Evolutionary conservation across 2,329 filamentous ascomycete genomes (phyloP).

Genomic region (Macroventuria anomochaeta): DNA sequence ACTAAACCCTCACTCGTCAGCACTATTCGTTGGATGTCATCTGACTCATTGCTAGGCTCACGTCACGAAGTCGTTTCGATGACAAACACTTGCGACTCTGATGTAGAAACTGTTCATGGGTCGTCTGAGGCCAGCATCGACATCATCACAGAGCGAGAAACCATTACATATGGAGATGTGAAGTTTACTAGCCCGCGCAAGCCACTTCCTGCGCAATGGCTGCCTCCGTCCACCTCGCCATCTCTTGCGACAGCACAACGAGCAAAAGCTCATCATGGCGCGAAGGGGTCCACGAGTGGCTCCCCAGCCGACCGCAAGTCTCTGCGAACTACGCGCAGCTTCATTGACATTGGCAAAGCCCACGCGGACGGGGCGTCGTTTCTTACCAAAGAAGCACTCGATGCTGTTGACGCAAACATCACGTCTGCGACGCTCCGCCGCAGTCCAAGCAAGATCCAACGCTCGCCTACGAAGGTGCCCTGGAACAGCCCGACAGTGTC

Average conservation of each 20-base stretch:
- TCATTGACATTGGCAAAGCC: slow-evolving; percentile 21
- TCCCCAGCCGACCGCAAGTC: slow-evolving; percentile 24
- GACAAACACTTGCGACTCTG: slow-evolving; percentile 6
- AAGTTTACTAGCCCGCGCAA: slow-evolving; percentile 31
- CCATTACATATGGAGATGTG: neutral
- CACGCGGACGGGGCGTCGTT: slow-evolving; percentile 26
- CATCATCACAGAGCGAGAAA: slow-evolving; percentile 1
- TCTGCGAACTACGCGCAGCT: slow-evolving; percentile 27
- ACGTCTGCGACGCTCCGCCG: slow-evolving; percentile 16
- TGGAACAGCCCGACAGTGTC: slow-evolving; percentile 30
- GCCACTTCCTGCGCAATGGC: slow-evolving; percentile 38
- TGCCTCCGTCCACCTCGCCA: slow-evolving; percentile 20
- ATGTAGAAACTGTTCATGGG: slow-evolving; percentile 15
- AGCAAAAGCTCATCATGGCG: slow-evolving; percentile 29
- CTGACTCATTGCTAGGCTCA: slow-evolving; percentile 24
- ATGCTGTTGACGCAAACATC: slow-evolving; percentile 30
- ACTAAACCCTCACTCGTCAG: neutral
- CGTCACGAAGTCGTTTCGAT: slow-evolving; percentile 4
- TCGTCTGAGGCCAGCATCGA: slow-evolving; percentile 4
- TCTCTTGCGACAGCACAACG: slow-evolving; percentile 32
- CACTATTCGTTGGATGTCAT: neutral
- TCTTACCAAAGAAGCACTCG: slow-evolving; percentile 39
- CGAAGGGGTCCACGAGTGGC: slow-evolving; percentile 21
- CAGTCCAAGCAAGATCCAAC: slow-evolving; percentile 21
- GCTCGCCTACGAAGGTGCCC: slow-evolving; percentile 26